Evolutionary conservation across 345 rosid genomes (phyloP).

Genomic region (Dipteronia dyeriana): DNA sequence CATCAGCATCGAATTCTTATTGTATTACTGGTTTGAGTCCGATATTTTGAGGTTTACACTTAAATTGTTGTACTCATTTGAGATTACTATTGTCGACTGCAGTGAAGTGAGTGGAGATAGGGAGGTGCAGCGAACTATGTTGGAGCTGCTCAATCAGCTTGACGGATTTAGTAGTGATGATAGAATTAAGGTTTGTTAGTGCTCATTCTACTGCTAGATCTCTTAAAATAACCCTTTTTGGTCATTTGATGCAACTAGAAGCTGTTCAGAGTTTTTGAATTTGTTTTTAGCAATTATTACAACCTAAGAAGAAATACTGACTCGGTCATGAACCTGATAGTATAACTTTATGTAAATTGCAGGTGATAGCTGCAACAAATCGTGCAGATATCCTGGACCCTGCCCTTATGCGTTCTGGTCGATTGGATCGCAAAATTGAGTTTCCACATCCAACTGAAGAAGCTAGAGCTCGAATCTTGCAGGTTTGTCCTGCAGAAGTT

Average conservation of each 20-base stretch:
- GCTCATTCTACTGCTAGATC: background rate
- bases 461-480: slow-evolving; percentile 97
- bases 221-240: background rate
- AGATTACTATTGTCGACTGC: slow-evolving; percentile 25
- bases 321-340: no score
- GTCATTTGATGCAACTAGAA: background rate
- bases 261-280: background rate
- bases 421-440: slow-evolving; percentile 98
- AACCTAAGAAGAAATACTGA: no score
- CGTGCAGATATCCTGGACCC: slow-evolving; percentile 99
- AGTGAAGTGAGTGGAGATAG: slow-evolving; percentile 99
- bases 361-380: slow-evolving; percentile 99
- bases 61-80: background rate
- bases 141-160: slow-evolving; percentile 96
- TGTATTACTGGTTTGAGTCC: background rate
- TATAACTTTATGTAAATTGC: slow-evolving; percentile 9
- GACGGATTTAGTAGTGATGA: slow-evolving; percentile 99
- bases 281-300: background rate
- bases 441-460: slow-evolving; percentile 98
- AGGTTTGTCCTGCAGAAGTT: slow-evolving; percentile 37
- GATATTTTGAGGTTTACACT: background rate
- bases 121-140: slow-evolving; percentile 99
- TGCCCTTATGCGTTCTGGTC: slow-evolving; percentile 99
- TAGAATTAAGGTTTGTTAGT: slow-evolving; percentile 74
- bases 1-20: background rate